Percentiles rank a stretch among this genome's conserved stretches.
Conservation (phyloP, 225 moss, liverwort and hornwort species). For the Rhytidiadelphus loreus region DNA sequence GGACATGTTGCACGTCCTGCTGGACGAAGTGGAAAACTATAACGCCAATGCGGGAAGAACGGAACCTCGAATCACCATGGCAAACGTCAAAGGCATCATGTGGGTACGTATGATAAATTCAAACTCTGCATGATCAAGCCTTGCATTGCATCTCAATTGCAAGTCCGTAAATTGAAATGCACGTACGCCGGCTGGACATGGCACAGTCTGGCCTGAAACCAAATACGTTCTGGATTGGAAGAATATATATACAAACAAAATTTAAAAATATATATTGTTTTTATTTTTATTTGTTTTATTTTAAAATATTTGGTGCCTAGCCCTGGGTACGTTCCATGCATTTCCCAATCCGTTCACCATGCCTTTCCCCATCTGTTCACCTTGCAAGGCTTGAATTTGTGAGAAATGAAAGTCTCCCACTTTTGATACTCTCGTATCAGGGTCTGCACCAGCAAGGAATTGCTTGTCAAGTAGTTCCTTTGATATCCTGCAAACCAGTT, state of each 20-base stretch:
- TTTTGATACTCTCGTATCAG: neutral
- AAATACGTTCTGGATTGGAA: neutral
- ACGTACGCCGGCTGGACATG: neutral
- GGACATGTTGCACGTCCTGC: neutral
- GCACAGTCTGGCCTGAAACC: neutral
- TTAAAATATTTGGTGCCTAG: too few relatives aligned
- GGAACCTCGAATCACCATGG: neutral
- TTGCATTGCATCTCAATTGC: neutral
- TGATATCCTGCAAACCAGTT: neutral
- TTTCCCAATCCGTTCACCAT: neutral
- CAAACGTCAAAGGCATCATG: neutral
- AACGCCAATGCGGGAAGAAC: neutral
- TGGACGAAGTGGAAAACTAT: neutral
- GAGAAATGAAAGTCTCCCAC: neutral
- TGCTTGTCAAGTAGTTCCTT: too few relatives aligned
- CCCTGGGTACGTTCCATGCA: neutral
- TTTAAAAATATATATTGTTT: too few relatives aligned
- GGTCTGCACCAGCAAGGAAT: too few relatives aligned
- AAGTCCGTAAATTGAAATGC: neutral
- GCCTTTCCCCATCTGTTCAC: neutral
- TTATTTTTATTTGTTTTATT: too few relatives aligned
- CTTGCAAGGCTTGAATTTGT: neutral
- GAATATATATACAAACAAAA: neutral
- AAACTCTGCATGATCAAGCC: neutral
- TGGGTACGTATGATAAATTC: neutral